Evolutionary conservation across 306 rosid genomes (phyloP), one percentile per base, ranked within the genome.

Genomic region (Acacia acuminata): DNA sequence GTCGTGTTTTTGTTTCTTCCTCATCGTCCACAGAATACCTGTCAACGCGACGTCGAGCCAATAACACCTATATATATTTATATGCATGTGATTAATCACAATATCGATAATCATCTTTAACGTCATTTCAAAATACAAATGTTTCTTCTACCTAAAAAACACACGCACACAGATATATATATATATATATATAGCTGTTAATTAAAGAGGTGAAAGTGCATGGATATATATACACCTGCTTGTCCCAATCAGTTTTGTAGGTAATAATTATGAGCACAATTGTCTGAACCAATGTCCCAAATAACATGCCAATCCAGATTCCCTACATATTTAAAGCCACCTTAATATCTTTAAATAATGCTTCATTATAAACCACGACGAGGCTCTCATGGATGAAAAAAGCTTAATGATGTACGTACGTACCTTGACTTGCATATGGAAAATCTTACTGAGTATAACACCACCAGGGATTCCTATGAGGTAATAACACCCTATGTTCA

Each of bases 221-320:
- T 17, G 12, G 81, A 5, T 24, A 0, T 7, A 5, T 60, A 27
- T 27, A 27, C 27, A 91, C 94, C 91, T 89, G 94, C 45, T 86
- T 67, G 0, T 91, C 90, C 94, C 91, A 91, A 8, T 89, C 79
- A 15, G 94, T 91, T 83, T 55, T 91, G 51, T 72, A 91, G 45
- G 94, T 91, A 47, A 91, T 84, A 44, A 86, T 50, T 10, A 25
- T 10, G 0, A 88, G 87, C 27, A 88, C 85, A 74, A 89, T 25
- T 17, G 94, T 91, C 82, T 91, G 94, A 53, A 91, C 68, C 19
- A 91, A 56, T 22, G 93, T 86, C 68, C 94, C 94, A 77, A 89
- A 81, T 79, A 91, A 83, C 94, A 91, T 91, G 77, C 94, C 94
- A 79, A 88, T 85, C 93, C 93, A 89, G 19, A 91, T 83, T 32